Percentiles rank a stretch among this genome's conserved stretches.
These are phyloP conservation scores for Chimonanthus salicifolius DNA, from an alignment of 164 flowering plant genomes.

Conservation along the genomic window DNA sequence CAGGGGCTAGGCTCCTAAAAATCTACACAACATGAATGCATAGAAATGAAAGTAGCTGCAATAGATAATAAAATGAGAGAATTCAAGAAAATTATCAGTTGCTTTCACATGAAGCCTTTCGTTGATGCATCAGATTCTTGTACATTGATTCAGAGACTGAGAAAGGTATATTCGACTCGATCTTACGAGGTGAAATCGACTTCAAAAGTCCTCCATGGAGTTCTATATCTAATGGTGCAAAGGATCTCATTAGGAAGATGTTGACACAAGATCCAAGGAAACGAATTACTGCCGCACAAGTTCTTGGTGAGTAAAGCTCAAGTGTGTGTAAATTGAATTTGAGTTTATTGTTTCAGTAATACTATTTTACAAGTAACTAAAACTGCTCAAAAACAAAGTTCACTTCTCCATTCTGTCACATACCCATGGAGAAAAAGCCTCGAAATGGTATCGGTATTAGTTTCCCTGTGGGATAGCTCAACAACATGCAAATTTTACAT, in stretches of 20 bases:
- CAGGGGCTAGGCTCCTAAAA: not conserved
- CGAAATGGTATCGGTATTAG: too few relatives aligned
- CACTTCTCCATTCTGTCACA: too few relatives aligned
- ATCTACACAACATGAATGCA: too few relatives aligned
- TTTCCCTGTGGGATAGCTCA: too few relatives aligned
- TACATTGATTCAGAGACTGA: conserved; percentile 58
- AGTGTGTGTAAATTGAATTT: not conserved
- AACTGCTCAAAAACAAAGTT: too few relatives aligned
- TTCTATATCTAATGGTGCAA: conserved; percentile 63
- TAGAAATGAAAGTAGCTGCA: too few relatives aligned
- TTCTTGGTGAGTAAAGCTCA: conserved; percentile 51
- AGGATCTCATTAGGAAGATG: conserved; percentile 80
- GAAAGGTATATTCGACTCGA: conserved; percentile 58
- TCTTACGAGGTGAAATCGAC: conserved; percentile 47
- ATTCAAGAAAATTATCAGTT: not conserved
- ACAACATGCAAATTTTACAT: too few relatives aligned
- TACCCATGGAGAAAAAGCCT: too few relatives aligned
- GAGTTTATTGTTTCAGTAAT: not conserved
- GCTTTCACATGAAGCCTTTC: not conserved
- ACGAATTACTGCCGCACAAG: conserved; percentile 78
- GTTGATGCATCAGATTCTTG: not conserved
- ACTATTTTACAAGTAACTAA: too few relatives aligned
- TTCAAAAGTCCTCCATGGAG: conserved; percentile 77
- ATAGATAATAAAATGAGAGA: too few relatives aligned
- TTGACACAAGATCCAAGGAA: conserved; percentile 54